Evolutionary conservation across 371 early-diverging fungal genomes (phyloP).

Genomic region (Mucor plumbeus): DNA sequence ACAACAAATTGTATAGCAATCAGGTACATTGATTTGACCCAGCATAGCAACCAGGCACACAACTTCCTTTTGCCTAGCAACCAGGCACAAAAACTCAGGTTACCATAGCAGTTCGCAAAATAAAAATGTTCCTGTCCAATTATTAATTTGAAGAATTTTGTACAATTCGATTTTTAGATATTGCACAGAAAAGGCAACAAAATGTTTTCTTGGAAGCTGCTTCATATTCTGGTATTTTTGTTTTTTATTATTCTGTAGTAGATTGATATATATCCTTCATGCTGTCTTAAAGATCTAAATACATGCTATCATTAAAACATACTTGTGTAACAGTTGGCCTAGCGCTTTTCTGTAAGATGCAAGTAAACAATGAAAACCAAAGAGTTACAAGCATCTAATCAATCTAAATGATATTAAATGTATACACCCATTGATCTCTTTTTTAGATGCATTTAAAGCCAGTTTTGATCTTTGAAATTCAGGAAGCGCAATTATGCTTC

Average conservation of each 20-base stretch:
- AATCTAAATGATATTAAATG: neutral
- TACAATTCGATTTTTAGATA: too few species aligned
- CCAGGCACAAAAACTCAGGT: too few species aligned
- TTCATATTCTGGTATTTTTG: neutral
- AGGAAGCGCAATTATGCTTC: constrained; percentile 2
- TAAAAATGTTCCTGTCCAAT: too few species aligned
- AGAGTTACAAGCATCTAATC: neutral
- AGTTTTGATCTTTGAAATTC: constrained; percentile 9
- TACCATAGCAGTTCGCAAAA: too few species aligned
- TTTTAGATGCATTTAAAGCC: neutral
- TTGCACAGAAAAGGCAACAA: neutral
- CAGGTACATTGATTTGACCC: too few species aligned
- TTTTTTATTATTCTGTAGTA: neutral
- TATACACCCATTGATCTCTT: neutral
- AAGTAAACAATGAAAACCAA: neutral
- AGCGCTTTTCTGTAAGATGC: neutral
- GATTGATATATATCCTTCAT: too few species aligned
- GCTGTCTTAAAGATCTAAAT: neutral
- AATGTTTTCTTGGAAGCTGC: neutral
- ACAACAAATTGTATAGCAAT: too few species aligned
- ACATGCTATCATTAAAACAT: neutral
- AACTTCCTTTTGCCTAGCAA: too few species aligned
- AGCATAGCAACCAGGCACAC: too few species aligned
- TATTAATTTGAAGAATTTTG: too few species aligned
- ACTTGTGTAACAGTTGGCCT: neutral